Evolutionary conservation across 1,284 basidiomycete genomes (phyloP).

Genomic region (Cryptococcus floricola): DNA sequence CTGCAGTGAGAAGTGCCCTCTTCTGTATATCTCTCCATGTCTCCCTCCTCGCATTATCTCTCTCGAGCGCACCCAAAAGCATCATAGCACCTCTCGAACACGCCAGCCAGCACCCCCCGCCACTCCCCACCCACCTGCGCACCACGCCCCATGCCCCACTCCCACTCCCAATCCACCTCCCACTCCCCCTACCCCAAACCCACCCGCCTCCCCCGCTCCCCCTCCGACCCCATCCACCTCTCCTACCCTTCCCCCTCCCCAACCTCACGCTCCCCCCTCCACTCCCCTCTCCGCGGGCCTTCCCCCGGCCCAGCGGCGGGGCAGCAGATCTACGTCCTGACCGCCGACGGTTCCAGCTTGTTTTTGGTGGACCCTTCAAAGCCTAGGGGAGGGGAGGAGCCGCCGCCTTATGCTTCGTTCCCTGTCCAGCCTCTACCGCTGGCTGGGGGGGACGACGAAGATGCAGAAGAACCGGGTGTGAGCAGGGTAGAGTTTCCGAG

Average conservation of each 20-base stretch:
- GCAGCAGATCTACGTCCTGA: conserved; percentile 42
- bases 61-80: conserved; percentile 35
- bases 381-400: conserved; percentile 32
- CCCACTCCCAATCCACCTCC: conserved; percentile 4
- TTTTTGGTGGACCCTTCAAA: conserved; percentile 37
- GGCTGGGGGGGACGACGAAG: not conserved
- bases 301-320: not conserved
- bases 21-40: conserved; percentile 9
- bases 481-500: not conserved
- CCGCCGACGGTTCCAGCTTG: conserved; percentile 40
- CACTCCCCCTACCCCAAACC: conserved; percentile 12
- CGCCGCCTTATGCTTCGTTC: conserved; percentile 41
- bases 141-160: conserved; percentile 25
- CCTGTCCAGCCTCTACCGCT: not conserved
- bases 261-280: not conserved
- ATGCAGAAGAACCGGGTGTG: not conserved
- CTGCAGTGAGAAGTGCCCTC: not conserved
- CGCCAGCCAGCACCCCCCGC: conserved; percentile 6
- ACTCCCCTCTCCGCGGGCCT: not conserved
- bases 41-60: conserved; percentile 19
- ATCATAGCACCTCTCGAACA: too few species aligned
- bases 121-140: conserved; percentile 16
- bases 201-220: conserved; percentile 14
- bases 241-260: not conserved
- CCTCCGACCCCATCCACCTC: conserved; percentile 14